Base-by-base conservation (phyloP, 176 grass and related monocot genomes). In the Urochloa ruziziensis region DNA sequence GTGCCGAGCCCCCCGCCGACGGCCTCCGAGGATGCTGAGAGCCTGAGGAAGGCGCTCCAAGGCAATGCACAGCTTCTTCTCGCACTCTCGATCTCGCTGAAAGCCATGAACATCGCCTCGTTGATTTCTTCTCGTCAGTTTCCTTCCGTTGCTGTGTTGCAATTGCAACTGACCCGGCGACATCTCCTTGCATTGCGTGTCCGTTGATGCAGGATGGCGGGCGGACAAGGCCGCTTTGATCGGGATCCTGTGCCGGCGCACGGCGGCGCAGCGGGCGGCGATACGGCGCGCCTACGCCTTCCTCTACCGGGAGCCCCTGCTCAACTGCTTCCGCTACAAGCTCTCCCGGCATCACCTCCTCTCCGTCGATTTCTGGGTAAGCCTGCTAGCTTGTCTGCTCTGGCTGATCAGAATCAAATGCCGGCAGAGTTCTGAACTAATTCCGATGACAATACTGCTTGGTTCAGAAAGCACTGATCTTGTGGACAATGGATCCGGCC, bases 401-500 rank as follows among this genome's bases (percentile, higher is more conserved):
- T 18, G 0, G 29, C 14, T 8, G 2, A 33, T 63, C 29, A 18
- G 0, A 62, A 33, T 63, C 29, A 18, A 0, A 62, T 7, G 28
- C 6, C 16, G 2, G 15, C 14, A 63, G 32, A 19, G 62, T 33
- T 66, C 63, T 29, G n/a, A 42, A 47, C 11, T n/a, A 24, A 68
- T 46, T 48, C 19, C 56, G 58, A 19, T 51, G 77, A n/a, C n/a
- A n/a, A n/a, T n/a, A n/a, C n/a, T 39, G 37, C 6, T 39, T 39
- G n/a, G 28, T 34, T 29, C 82, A 85, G 92, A 94, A 84, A 58
- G 90, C 95, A 44, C 59, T 97, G 70, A 86, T 93, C 65, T 33
- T 94, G 78, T 91, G 90, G 95, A 82, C 84, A 21, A 94, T 81
- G 81, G 95, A 97, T 13, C 90, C 95, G 67, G 95, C 88, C 59